These are phyloP conservation scores for Zygosaccharomyces bailii DNA, from an alignment of 805 yeast species.

Conservation along the genomic window DNA sequence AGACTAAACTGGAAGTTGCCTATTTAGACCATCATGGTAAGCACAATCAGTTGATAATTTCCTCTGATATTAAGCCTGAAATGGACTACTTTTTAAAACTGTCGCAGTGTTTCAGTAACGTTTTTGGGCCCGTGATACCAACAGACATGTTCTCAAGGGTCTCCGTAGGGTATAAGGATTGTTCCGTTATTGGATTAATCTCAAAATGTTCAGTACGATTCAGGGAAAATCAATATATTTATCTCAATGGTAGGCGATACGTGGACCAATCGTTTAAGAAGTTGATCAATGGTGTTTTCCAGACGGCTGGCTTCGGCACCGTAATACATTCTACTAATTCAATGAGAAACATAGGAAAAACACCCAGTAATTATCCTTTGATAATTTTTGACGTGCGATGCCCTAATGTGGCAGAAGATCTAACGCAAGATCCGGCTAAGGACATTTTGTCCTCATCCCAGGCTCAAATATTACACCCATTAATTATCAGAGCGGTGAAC, in stretches of 20 bases:
- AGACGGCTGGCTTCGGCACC: slow-evolving; percentile 18
- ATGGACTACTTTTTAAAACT: slow-evolving; percentile 6
- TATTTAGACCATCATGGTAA: slow-evolving; percentile 8
- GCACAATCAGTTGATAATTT: slow-evolving; percentile 8
- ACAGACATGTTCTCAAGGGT: slow-evolving; percentile 21
- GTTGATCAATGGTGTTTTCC: slow-evolving; percentile 24
- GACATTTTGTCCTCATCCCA: slow-evolving; percentile 28
- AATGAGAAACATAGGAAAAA: slow-evolving; percentile 32
- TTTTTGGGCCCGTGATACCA: slow-evolving; percentile 23
- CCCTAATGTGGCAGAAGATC: slow-evolving; percentile 34
- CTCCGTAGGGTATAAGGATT: slow-evolving; percentile 21
- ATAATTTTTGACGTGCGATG: slow-evolving; percentile 37
- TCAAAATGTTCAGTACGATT: slow-evolving; percentile 38
- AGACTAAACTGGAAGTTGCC: slow-evolving; percentile 12
- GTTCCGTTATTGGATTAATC: slow-evolving; percentile 39
- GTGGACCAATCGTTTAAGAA: slow-evolving; percentile 19
- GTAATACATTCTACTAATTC: slow-evolving; percentile 1
- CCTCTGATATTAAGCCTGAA: slow-evolving; percentile 4
- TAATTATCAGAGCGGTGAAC: slow-evolving; percentile 34
- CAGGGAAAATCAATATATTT: slow-evolving; percentile 43
- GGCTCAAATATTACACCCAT: slow-evolving; percentile 29
- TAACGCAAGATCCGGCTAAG: slow-evolving; percentile 43
- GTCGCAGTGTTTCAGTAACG: slow-evolving; percentile 8
- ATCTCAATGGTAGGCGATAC: slow-evolving; percentile 42
- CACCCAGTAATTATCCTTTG: slow-evolving; percentile 39